Percentiles rank a stretch among this genome's conserved stretches.
phyloP scores from a whole-genome alignment of 2,329 filamentous ascomycete species.

The Aspergillus oerlinghausenensis region DNA sequence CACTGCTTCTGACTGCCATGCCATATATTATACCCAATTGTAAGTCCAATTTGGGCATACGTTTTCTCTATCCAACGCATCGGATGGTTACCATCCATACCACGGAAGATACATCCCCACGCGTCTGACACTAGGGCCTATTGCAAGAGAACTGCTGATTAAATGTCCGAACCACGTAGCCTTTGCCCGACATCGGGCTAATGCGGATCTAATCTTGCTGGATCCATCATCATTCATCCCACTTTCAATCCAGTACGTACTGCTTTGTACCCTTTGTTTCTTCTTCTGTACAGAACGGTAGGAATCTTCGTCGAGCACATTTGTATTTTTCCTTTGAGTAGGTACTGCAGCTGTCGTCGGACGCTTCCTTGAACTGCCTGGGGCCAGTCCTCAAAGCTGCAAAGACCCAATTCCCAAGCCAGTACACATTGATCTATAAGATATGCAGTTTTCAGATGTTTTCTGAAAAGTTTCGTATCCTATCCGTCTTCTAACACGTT shows the following conservation, averaged over 20 bases:
- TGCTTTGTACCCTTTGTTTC: not conserved
- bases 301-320: no score
- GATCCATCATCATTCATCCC: constrained; percentile 10
- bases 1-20: no score
- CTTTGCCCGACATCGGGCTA: constrained; percentile 20
- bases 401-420: not conserved
- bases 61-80: no score
- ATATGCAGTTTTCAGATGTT: not conserved
- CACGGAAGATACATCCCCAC: no score
- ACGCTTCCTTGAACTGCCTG: not conserved
- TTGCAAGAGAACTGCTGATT: no score
- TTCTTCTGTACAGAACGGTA: not conserved
- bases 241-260: constrained; percentile 4
- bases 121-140: no score
- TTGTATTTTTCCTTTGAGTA: no score
- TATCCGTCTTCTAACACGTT: not conserved
- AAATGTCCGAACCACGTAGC: not conserved
- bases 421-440: not conserved
- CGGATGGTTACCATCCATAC: no score
- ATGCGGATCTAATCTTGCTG: constrained; percentile 18
- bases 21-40: no score
- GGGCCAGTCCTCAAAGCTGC: not conserved
- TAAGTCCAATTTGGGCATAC: no score
- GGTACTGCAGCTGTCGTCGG: no score
- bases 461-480: no score